These are phyloP conservation scores for Aspergillus campestris DNA, from an alignment of 495 filamentous ascomycete genomes.

Conservation along the genomic window DNA sequence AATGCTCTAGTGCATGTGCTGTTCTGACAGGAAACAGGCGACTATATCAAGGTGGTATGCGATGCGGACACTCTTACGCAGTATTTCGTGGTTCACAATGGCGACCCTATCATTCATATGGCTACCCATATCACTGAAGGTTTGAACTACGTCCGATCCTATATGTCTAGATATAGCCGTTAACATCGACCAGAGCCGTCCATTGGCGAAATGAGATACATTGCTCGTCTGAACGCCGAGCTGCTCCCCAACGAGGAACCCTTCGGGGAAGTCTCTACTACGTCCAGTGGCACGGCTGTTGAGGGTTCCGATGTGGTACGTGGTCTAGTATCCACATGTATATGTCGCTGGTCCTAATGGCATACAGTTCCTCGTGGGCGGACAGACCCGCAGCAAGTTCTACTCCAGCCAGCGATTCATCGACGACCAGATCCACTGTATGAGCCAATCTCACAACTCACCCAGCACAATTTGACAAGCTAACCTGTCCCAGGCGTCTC, in stretches of 20 bases:
- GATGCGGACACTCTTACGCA: slow-evolving; percentile 52
- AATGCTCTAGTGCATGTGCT: slow-evolving; percentile 18
- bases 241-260: slow-evolving; percentile 45
- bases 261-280: slow-evolving; percentile 43
- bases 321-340: not conserved
- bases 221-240: slow-evolving; percentile 49
- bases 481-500: slow-evolving; percentile 18
- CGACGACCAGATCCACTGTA: slow-evolving; percentile 55
- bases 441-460: too few relatives aligned
- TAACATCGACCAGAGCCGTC: slow-evolving; percentile 34
- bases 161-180: not conserved
- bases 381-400: slow-evolving; percentile 60
- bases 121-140: slow-evolving; percentile 51
- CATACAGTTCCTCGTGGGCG: slow-evolving; percentile 42
- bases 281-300: slow-evolving; percentile 38
- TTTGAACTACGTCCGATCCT: not conserved
- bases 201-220: slow-evolving; percentile 56
- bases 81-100: slow-evolving; percentile 52
- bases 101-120: slow-evolving; percentile 52
- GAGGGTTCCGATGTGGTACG: slow-evolving; percentile 54
- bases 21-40: slow-evolving; percentile 16
- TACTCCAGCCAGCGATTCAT: slow-evolving; percentile 60
- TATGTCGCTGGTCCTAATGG: not conserved
- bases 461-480: not conserved
- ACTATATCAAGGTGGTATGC: slow-evolving; percentile 56